These are phyloP conservation scores for Uncinocarpus reesii DNA, from an alignment of 2,329 filamentous ascomycete genomes.

Conservation along the genomic window DNA sequence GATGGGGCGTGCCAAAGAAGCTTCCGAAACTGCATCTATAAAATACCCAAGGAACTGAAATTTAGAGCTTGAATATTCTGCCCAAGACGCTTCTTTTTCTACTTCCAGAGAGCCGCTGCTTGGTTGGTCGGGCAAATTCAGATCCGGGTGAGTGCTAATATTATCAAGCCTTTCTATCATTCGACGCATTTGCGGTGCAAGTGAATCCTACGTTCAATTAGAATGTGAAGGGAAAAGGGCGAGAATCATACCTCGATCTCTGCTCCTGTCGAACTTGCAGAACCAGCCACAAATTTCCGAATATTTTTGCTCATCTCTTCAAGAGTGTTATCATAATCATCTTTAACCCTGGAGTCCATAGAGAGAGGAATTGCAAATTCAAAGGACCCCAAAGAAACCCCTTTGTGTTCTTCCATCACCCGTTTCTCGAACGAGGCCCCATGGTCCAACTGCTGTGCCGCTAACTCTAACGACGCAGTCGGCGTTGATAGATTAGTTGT, in stretches of 20 bases:
- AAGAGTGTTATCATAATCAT: conserved; percentile 33
- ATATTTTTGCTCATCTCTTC: conserved; percentile 24
- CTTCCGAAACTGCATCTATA: conserved; percentile 28
- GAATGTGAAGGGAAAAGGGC: background rate
- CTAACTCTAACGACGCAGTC: conserved; percentile 3
- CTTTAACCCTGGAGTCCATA: conserved; percentile 37
- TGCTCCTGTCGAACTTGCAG: background rate
- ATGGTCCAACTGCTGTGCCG: conserved; percentile 7
- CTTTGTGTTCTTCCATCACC: conserved; percentile 21
- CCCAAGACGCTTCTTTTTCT: conserved; percentile 35
- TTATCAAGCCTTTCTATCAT: conserved; percentile 33
- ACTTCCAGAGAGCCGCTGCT: conserved; percentile 27
- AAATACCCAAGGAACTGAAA: conserved; percentile 38
- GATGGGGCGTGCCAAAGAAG: conserved; percentile 22
- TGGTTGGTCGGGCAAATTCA: conserved; percentile 35
- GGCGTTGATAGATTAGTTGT: background rate
- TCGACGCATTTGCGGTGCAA: conserved; percentile 26
- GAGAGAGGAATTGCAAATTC: conserved; percentile 36
- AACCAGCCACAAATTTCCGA: conserved; percentile 22
- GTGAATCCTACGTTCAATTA: conserved; percentile 17
- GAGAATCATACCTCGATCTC: conserved; percentile 22
- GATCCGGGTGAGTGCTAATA: conserved; percentile 36
- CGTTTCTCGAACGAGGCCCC: conserved; percentile 18
- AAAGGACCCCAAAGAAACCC: conserved; percentile 29
- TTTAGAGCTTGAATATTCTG: conserved; percentile 40